A percentile compares a stretch with the other conserved stretches of the same genome.
Evolutionary conservation across 352 stramenopile species (phyloP).

Genomic region (Vaucheria bursata): DNA sequence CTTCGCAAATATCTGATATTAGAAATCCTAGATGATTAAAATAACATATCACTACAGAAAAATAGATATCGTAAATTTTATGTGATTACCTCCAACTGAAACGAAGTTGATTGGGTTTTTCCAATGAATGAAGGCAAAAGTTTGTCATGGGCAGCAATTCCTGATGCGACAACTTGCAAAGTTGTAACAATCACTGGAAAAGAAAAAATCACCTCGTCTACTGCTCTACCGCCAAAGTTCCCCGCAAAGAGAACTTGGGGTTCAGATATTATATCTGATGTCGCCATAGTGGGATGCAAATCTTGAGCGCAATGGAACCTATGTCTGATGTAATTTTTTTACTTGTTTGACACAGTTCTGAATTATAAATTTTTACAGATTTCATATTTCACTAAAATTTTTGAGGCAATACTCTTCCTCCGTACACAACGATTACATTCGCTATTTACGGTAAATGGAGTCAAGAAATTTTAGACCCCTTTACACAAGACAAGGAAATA

Average conservation of each 20-base stretch:
- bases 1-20: constrained; percentile 8
- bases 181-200: background rate
- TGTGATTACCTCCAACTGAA: constrained; percentile 9
- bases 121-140: background rate
- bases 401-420: too few species aligned
- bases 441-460: too few species aligned
- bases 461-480: too few species aligned
- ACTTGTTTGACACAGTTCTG: too few species aligned
- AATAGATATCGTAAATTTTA: background rate
- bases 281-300: too few species aligned
- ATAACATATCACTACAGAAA: background rate
- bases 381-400: too few species aligned
- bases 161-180: background rate
- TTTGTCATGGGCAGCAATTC: background rate
- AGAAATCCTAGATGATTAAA: background rate
- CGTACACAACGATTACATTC: too few species aligned
- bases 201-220: constrained; percentile 1
- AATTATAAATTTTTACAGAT: too few species aligned
- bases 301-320: too few species aligned
- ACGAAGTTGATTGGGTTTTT: background rate
- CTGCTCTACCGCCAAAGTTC: background rate
- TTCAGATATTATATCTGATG: background rate
- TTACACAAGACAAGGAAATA: too few species aligned
- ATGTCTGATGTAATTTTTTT: too few species aligned
- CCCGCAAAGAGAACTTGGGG: constrained; percentile 7